Percentiles rank a stretch among this genome's conserved stretches.
These are phyloP conservation scores for Irpex rosettiformis DNA, from an alignment of 1,284 basidiomycete genomes.

Conservation along the genomic window DNA sequence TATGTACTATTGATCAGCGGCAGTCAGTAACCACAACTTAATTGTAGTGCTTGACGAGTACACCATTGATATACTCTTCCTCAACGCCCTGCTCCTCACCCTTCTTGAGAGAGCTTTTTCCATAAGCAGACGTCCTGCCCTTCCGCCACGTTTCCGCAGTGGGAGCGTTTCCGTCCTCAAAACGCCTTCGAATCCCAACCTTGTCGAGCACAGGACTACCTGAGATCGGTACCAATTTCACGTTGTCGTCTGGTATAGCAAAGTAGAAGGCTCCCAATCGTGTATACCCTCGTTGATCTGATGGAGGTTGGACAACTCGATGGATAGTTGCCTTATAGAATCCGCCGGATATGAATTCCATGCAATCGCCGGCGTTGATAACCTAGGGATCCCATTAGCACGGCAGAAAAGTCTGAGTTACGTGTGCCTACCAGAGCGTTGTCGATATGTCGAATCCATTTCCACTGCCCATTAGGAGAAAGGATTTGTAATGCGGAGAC, in stretches of 20 bases:
- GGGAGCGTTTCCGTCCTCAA: constrained; percentile 32
- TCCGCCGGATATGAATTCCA: constrained; percentile 41
- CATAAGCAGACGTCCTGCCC: constrained; percentile 34
- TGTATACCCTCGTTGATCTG: constrained; percentile 42
- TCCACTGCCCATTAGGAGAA: constrained; percentile 47
- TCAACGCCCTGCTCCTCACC: constrained; percentile 33
- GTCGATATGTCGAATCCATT: constrained; percentile 56
- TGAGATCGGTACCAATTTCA: constrained; percentile 26
- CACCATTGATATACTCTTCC: constrained; percentile 40
- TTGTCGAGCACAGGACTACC: constrained; percentile 30
- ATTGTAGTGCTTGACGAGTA: constrained; percentile 43
- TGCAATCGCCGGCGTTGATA: constrained; percentile 41
- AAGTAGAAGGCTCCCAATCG: constrained; percentile 45
- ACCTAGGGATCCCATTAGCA: constrained; percentile 20
- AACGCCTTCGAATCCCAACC: constrained; percentile 30
- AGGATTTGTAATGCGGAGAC: constrained; percentile 56
- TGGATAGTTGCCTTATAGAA: constrained; percentile 42
- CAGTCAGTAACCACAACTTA: no score
- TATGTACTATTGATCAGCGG: no score
- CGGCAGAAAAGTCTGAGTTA: background rate
- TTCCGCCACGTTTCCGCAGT: constrained; percentile 37
- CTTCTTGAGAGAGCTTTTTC: constrained; percentile 29
- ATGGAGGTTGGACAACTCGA: constrained; percentile 45
- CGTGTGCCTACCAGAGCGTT: constrained; percentile 48
- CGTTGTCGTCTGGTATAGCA: constrained; percentile 30